These are phyloP conservation scores for Metschnikowia gruessii DNA, from an alignment of 805 yeast genomes.

Conservation along the genomic window DNA sequence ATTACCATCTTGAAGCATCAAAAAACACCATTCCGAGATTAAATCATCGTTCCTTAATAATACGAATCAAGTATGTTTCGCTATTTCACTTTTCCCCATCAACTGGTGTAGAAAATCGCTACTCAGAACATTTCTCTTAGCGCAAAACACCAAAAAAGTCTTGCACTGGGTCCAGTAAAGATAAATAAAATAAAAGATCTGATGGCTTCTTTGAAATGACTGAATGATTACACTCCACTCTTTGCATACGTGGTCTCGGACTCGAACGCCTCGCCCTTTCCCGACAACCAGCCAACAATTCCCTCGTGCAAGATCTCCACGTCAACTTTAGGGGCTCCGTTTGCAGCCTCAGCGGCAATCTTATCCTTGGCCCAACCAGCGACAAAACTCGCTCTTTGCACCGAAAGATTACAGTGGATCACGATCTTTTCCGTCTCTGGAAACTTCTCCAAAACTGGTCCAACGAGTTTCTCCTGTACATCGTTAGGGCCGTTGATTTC, in stretches of 20 bases:
- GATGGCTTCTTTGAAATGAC: too few relatives aligned
- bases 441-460: slow-evolving; percentile 11
- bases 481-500: slow-evolving; percentile 17
- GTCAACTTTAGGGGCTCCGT: slow-evolving; percentile 8
- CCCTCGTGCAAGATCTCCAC: slow-evolving; percentile 25
- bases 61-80: too few relatives aligned
- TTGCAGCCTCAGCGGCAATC: slow-evolving; percentile 13
- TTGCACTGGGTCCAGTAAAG: too few relatives aligned
- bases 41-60: too few relatives aligned
- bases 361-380: slow-evolving; percentile 26
- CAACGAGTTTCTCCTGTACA: slow-evolving; percentile 15
- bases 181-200: too few relatives aligned
- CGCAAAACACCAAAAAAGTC: too few relatives aligned
- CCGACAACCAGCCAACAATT: slow-evolving; percentile 24
- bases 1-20: too few relatives aligned
- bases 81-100: too few relatives aligned
- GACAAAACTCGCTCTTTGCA: slow-evolving; percentile 19
- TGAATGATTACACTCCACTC: too few relatives aligned
- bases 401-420: slow-evolving; percentile 25
- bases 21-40: too few relatives aligned
- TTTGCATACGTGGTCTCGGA: slow-evolving; percentile 14
- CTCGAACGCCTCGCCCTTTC: slow-evolving; percentile 9
- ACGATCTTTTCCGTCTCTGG: slow-evolving; percentile 18
- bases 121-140: too few relatives aligned
- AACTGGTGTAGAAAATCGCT: too few relatives aligned